A percentile compares a stretch with the other conserved stretches of the same genome.
phyloP scores from a whole-genome alignment of 768 basidiomycete genomes.

The Galerina marginata region DNA sequence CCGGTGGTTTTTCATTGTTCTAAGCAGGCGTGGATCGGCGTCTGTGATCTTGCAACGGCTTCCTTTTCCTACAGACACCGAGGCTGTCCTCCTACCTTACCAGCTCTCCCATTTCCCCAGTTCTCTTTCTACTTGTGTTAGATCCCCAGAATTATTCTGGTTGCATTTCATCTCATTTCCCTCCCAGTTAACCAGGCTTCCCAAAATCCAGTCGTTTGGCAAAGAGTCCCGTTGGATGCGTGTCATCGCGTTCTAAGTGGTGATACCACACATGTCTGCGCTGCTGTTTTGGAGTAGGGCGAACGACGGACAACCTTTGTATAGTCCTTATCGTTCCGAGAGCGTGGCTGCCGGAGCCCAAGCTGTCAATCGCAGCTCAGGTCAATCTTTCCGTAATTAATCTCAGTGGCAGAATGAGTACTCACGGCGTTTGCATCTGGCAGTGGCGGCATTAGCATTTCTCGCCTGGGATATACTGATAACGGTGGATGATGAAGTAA shows the following conservation, averaged over 20 bases:
- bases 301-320: slow-evolving; percentile 19
- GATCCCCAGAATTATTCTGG: too few relatives aligned
- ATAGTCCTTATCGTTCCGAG: slow-evolving; percentile 28
- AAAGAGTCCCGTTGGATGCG: slow-evolving; percentile 2
- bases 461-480: slow-evolving; percentile 47
- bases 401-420: background rate
- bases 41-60: background rate
- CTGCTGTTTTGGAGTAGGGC: slow-evolving; percentile 17
- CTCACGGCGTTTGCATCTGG: slow-evolving; percentile 3
- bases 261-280: slow-evolving; percentile 22
- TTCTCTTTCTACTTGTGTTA: too few relatives aligned
- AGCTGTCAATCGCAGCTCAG: slow-evolving; percentile 38
- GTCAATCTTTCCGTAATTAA: slow-evolving; percentile 10
- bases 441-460: slow-evolving; percentile 43
- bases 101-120: too few relatives aligned
- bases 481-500: slow-evolving; percentile 46
- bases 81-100: background rate
- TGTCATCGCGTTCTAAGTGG: background rate
- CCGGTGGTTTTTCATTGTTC: background rate
- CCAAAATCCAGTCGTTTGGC: background rate
- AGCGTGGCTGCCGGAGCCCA: slow-evolving; percentile 32
- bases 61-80: background rate
- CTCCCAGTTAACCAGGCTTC: background rate
- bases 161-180: background rate
- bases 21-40: too few relatives aligned